Evolutionary conservation across 768 basidiomycete genomes (phyloP).

Genomic region (Auricularia sp.): DNA sequence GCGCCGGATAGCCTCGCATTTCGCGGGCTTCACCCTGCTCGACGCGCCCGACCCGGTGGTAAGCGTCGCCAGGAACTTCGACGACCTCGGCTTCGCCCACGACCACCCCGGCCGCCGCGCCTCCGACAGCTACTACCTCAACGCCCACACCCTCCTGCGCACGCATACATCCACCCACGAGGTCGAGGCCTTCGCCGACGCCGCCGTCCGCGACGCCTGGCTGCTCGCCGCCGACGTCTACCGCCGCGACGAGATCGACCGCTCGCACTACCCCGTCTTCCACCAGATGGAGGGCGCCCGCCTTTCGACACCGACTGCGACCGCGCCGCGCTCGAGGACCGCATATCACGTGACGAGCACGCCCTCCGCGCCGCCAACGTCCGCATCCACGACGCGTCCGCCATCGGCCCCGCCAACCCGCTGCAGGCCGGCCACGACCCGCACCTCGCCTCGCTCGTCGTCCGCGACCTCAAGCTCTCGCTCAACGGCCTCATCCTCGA

Average conservation of each 20-base stretch:
- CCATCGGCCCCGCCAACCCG: constrained; percentile 66
- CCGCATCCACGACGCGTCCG: constrained; percentile 76
- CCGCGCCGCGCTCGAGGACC: constrained; percentile 43
- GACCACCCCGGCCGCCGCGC: constrained; percentile 89
- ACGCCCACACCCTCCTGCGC: constrained; percentile 80
- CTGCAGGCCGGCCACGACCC: constrained; percentile 72
- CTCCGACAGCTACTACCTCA: constrained; percentile 95
- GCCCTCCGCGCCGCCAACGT: constrained; percentile 67
- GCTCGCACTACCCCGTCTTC: constrained; percentile 93
- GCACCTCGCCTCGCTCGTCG: constrained; percentile 56
- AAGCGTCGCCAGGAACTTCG: constrained; percentile 86
- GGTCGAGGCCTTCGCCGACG: constrained; percentile 63
- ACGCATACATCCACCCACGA: constrained; percentile 99
- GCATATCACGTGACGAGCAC: constrained; percentile 43
- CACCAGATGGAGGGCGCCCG: constrained; percentile 96
- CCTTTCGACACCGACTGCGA: constrained; percentile 42
- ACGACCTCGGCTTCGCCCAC: constrained; percentile 84
- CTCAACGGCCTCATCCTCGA: constrained; percentile 77
- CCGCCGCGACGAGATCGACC: constrained; percentile 94
- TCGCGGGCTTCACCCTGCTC: constrained; percentile 16
- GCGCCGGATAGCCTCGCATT: constrained; percentile 74
- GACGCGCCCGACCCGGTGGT: constrained; percentile 60
- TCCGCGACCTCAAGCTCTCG: constrained; percentile 80
- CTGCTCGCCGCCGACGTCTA: constrained; percentile 95
- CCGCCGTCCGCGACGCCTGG: constrained; percentile 61